These are phyloP conservation scores for Diaporthe citri DNA, from an alignment of 2,329 filamentous ascomycete genomes.

Conservation along the genomic window DNA sequence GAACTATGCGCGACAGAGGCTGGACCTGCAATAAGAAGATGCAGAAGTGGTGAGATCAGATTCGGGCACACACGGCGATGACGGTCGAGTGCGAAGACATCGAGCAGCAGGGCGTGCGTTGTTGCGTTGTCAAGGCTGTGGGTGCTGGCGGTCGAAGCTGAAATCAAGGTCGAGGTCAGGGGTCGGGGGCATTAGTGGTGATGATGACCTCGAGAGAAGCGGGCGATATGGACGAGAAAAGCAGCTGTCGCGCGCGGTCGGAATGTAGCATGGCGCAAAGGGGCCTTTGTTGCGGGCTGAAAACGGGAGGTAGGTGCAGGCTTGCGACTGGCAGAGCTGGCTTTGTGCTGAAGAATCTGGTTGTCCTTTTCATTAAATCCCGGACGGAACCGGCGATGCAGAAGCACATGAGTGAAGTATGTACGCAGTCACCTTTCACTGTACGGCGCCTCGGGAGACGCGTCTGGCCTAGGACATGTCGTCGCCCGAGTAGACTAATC, in stretches of 20 bases:
- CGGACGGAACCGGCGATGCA: constrained; percentile 26
- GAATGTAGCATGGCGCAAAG: constrained; percentile 33
- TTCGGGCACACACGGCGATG: constrained; percentile 13
- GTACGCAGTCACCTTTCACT: constrained; percentile 15
- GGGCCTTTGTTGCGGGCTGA: constrained; percentile 19
- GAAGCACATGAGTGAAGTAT: constrained; percentile 13
- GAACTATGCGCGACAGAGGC: background rate
- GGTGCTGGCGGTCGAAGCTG: background rate
- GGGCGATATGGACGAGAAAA: constrained; percentile 26
- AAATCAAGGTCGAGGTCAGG: constrained; percentile 25
- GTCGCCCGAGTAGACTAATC: constrained; percentile 11
- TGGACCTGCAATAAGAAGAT: background rate
- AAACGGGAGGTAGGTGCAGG: constrained; percentile 20
- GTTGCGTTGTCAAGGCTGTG: background rate
- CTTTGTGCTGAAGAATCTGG: constrained; percentile 17
- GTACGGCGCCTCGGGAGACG: constrained; percentile 13
- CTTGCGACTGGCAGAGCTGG: background rate
- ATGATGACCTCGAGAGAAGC: constrained; percentile 33
- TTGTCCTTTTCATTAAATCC: constrained; percentile 4
- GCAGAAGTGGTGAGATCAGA: constrained; percentile 10
- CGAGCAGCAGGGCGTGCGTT: background rate
- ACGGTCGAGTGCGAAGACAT: constrained; percentile 17
- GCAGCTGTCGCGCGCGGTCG: constrained; percentile 21
- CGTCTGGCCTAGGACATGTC: constrained; percentile 32
- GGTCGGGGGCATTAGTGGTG: constrained; percentile 26